These are phyloP conservation scores for Aspergillus thermomutatus DNA, from an alignment of 2,329 filamentous ascomycete species.

Conservation along the genomic window DNA sequence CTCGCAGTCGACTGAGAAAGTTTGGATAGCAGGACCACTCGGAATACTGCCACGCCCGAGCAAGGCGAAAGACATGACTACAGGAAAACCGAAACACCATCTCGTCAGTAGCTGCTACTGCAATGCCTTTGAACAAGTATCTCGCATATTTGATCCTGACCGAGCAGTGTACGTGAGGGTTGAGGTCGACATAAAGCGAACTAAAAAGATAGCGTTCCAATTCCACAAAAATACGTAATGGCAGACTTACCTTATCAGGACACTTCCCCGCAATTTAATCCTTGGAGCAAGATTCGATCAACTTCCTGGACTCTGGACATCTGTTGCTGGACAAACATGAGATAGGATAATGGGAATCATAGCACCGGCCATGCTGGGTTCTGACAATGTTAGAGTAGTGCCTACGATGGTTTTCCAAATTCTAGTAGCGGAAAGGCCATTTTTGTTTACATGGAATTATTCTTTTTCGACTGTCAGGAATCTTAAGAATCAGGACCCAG, in stretches of 20 bases:
- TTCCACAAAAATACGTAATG: not conserved
- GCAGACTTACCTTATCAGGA: not conserved
- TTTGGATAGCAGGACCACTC: not conserved
- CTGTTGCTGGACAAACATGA: not conserved
- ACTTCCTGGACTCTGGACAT: not conserved
- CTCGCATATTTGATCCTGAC: not conserved
- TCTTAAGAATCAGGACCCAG: not conserved
- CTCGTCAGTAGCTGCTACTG: not conserved
- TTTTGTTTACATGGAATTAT: not conserved
- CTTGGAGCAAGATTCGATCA: not conserved
- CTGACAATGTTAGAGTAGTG: not conserved
- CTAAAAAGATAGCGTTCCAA: not conserved
- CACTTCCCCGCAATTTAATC: not conserved
- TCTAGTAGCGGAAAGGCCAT: not conserved
- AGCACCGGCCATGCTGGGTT: not conserved
- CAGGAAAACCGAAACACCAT: not conserved
- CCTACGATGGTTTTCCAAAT: not conserved
- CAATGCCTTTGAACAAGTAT: not conserved
- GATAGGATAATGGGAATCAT: not conserved
- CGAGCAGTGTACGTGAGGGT: not conserved
- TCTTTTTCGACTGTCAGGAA: not conserved
- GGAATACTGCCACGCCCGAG: not conserved
- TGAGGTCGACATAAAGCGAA: not conserved
- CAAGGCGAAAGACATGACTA: not conserved
- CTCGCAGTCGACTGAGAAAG: too few species aligned